Evolutionary conservation across 1,284 basidiomycete species (phyloP), one percentile per base, ranked within the genome.

Genomic region (Melampsora americana): DNA sequence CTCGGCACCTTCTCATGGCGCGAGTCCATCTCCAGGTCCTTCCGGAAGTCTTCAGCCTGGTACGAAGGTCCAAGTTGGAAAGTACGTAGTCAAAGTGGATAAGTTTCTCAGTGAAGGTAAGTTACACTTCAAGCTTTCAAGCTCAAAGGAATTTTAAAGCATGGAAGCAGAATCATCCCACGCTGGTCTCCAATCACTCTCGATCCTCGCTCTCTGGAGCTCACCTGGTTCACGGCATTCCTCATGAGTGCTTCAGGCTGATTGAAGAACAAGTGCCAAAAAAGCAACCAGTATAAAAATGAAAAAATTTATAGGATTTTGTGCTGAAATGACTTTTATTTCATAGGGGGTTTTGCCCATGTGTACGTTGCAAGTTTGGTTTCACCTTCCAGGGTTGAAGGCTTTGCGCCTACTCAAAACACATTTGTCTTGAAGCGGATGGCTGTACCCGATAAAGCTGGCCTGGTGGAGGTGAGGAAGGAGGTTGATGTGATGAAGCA

Each of bases 401-500:
- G 79, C 0, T 79, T 79, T 20, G 80, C 91, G 90, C 84, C 89
- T 90, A 83, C 90, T 91, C 77, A 92, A 90, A n/a, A 90, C 90
- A 80, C 95, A 97, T 87, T 75, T 59, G 96, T 99, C 79, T 88
- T 99, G 79, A 99, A 99, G 84, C 88, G 95, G 69, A 95, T 99
- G 80, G 94, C 93, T 5, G 95, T 98, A 66, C 88, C 92, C 48
- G 93, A 91, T 83, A 92, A 95, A 83, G 85, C 87, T 35, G 92
- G 95, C 85, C 88, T 99, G 77, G 88, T 89, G n/a, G 93, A 95
- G 81, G 95, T 99, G 66, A 92, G 93, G 85, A 93, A 92, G 84
- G 96, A 99, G 84, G 96, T 99, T 60, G 94, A 98, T 81, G 92
- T 97, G 79, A 98, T 99, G 93, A 88, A 91, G 83, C 86, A 92